Conservation (phyloP, 768 basidiomycete genomes). For the Inosperma sp. region DNA sequence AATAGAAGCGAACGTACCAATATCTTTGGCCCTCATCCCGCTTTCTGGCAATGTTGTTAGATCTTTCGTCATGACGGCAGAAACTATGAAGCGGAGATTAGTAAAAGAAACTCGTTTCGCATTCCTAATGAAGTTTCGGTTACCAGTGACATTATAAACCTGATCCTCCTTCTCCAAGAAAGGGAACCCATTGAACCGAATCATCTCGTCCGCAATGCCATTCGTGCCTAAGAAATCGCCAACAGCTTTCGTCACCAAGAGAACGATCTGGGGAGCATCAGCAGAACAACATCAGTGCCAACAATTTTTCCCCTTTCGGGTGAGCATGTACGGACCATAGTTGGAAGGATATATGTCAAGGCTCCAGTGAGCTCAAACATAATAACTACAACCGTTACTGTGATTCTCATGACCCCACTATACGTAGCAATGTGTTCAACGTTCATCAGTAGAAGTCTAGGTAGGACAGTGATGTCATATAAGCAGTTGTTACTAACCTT, state of each 20-base stretch:
- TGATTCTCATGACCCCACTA: slow-evolving; percentile 95
- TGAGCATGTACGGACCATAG: slow-evolving; percentile 64
- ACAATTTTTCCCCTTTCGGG: too few species aligned
- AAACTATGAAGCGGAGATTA: slow-evolving; percentile 47
- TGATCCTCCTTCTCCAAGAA: slow-evolving; percentile 96
- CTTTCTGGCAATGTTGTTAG: slow-evolving; percentile 66
- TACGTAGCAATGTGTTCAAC: slow-evolving; percentile 3
- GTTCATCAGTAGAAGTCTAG: slow-evolving; percentile 4
- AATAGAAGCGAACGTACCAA: slow-evolving; percentile 56
- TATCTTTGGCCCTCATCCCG: slow-evolving; percentile 71
- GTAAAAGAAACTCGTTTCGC: slow-evolving; percentile 8
- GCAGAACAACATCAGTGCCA: not conserved
- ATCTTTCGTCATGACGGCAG: slow-evolving; percentile 85
- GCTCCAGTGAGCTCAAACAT: slow-evolving; percentile 99
- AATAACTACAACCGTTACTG: slow-evolving; percentile 96
- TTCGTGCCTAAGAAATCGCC: slow-evolving; percentile 90
- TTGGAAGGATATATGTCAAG: slow-evolving; percentile 92
- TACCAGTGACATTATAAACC: slow-evolving; percentile 87
- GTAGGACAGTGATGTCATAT: slow-evolving; percentile 14
- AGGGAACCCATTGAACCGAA: slow-evolving; percentile 94
- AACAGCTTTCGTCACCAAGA: slow-evolving; percentile 94
- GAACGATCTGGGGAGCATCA: slow-evolving; percentile 67
- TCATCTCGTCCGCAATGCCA: slow-evolving; percentile 97
- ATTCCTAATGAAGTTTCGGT: too few species aligned
- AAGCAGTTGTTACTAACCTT: slow-evolving; percentile 49